phyloP scores from a whole-genome alignment of 176 grass and related monocot genomes.

The Thinopyrum elongatum region DNA sequence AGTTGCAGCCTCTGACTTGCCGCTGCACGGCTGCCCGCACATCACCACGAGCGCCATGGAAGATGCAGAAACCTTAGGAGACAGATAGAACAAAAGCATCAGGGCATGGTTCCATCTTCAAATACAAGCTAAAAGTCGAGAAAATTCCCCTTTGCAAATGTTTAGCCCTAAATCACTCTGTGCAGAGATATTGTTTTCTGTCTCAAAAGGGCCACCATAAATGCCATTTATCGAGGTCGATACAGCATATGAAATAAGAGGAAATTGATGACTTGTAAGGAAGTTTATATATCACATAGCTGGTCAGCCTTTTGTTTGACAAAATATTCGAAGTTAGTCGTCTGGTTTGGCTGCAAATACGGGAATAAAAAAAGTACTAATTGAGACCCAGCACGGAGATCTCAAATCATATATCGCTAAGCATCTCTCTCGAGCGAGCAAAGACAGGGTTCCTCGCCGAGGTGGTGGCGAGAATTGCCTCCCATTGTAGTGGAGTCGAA shows the following conservation, averaged over 20 bases:
- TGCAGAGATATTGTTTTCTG: background rate
- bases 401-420: background rate
- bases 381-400: background rate
- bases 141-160: background rate
- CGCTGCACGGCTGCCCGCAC: constrained; percentile 93
- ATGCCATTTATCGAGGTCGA: background rate
- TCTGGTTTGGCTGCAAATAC: too few relatives aligned
- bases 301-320: too few relatives aligned
- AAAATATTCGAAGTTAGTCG: background rate
- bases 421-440: background rate
- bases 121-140: background rate
- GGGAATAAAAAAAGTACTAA: too few relatives aligned
- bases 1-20: constrained; percentile 66
- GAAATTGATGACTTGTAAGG: background rate
- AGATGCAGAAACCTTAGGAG: constrained; percentile 8
- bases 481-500: background rate
- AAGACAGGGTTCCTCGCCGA: too few relatives aligned
- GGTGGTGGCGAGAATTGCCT: too few relatives aligned
- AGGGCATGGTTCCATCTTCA: background rate
- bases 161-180: background rate
- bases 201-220: background rate
- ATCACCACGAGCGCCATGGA: constrained; percentile 87
- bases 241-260: too few relatives aligned
- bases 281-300: background rate
- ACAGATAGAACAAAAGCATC: background rate